Percentiles rank a stretch among this genome's conserved stretches.
Evolutionary conservation across 768 basidiomycete genomes (phyloP).

Genomic region (Tephrocybe sp.): DNA sequence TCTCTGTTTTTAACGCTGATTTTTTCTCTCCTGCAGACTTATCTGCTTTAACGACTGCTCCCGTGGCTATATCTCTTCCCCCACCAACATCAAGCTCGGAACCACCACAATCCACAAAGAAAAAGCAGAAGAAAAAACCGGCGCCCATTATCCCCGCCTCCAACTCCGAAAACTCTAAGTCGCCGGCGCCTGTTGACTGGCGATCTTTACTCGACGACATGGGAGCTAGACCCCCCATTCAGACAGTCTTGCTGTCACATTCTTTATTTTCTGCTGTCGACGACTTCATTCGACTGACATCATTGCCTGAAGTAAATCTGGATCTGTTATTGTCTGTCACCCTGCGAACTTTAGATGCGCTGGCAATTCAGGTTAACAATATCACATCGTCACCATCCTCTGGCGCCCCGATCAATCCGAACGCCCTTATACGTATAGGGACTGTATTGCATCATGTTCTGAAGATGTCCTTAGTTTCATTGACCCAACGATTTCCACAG

Average conservation of each 20-base stretch:
- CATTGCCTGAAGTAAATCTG: slow-evolving; percentile 23
- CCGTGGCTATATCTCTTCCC: slow-evolving; percentile 12
- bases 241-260: slow-evolving; percentile 2
- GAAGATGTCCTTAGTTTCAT: slow-evolving; percentile 14
- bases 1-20: slow-evolving; percentile 11
- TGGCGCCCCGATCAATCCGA: slow-evolving; percentile 10
- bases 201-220: slow-evolving; percentile 21
- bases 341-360: slow-evolving; percentile 28
- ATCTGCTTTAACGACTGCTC: slow-evolving; percentile 24
- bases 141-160: background rate
- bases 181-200: slow-evolving; percentile 11
- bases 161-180: slow-evolving; percentile 11
- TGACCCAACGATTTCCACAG: slow-evolving; percentile 10
- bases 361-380: slow-evolving; percentile 17
- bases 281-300: slow-evolving; percentile 27
- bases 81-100: slow-evolving; percentile 14
- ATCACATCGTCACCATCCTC: slow-evolving; percentile 4
- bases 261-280: slow-evolving; percentile 30
- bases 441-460: slow-evolving; percentile 19
- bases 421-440: slow-evolving; percentile 21
- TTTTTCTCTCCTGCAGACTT: slow-evolving; percentile 9
- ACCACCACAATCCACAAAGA: slow-evolving; percentile 13
- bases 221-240: slow-evolving; percentile 1
- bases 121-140: slow-evolving; percentile 20
- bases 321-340: slow-evolving; percentile 28